Percentiles rank a stretch among this genome's conserved stretches.
Evolutionary conservation across 495 filamentous ascomycete genomes (phyloP).

Genomic region (Neurospora sp.): DNA sequence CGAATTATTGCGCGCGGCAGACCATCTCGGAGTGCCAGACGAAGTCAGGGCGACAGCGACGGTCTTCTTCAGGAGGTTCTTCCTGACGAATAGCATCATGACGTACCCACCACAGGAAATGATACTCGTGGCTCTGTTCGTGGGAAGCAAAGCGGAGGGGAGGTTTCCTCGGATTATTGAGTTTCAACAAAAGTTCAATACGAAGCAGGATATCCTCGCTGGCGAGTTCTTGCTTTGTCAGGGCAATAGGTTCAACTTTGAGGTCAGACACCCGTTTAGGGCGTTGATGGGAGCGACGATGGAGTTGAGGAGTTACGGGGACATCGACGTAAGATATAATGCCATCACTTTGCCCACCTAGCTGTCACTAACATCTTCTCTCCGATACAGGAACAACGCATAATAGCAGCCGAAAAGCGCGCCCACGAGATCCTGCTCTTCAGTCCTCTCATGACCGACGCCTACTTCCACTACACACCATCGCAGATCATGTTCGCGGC

Average conservation of each 20-base stretch:
- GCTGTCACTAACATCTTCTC: constrained; percentile 10
- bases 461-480: constrained; percentile 91
- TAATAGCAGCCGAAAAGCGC: constrained; percentile 56
- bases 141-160: constrained; percentile 86
- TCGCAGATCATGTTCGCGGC: constrained; percentile 86
- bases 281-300: constrained; percentile 77
- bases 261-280: constrained; percentile 84
- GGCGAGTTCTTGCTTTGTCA: constrained; percentile 89
- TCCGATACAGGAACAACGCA: constrained; percentile 31
- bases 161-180: constrained; percentile 61
- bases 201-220: constrained; percentile 67
- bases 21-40: constrained; percentile 67
- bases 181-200: constrained; percentile 52
- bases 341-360: constrained; percentile 1
- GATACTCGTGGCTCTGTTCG: constrained; percentile 76
- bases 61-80: constrained; percentile 88
- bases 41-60: constrained; percentile 84
- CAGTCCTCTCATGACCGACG: constrained; percentile 77
- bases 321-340: constrained; percentile 22
- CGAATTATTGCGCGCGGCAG: constrained; percentile 62
- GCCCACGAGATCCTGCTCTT: constrained; percentile 67
- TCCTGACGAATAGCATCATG: constrained; percentile 87
- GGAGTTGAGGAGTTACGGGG: constrained; percentile 54
- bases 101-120: constrained; percentile 86
- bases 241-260: constrained; percentile 86